Evolutionary conservation across 805 yeast species (phyloP).

Genomic region (Candida incommunis): DNA sequence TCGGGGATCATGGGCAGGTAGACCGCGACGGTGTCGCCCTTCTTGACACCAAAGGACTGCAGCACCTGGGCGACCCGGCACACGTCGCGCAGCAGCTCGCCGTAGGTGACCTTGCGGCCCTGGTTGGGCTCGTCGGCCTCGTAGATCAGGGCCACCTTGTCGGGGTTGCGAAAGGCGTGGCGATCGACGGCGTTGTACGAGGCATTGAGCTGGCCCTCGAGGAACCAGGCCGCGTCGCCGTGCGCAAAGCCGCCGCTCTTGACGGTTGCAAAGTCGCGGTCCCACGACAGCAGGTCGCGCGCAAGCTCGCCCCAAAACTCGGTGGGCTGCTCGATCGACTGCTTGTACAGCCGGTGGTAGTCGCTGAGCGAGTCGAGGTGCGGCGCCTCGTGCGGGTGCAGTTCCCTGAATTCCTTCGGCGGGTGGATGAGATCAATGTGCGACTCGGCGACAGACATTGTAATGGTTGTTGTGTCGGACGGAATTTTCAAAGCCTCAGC

Average conservation of each 20-base stretch:
- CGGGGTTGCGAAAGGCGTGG: constrained; percentile 58
- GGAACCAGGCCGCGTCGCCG: constrained; percentile 51
- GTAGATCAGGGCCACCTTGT: constrained; percentile 59
- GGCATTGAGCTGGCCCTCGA: constrained; percentile 70
- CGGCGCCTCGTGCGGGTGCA: constrained; percentile 1
- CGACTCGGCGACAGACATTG: too few species aligned
- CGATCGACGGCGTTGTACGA: constrained; percentile 72
- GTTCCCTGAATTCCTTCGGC: constrained; percentile 13
- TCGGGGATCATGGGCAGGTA: constrained; percentile 80
- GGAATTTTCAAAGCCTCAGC: too few species aligned
- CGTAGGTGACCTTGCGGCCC: constrained; percentile 49
- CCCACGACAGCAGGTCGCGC: constrained; percentile 36
- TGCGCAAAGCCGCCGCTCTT: constrained; percentile 6
- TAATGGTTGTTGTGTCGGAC: too few species aligned
- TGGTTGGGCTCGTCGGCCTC: constrained; percentile 71
- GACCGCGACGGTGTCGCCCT: constrained; percentile 79
- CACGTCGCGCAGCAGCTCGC: constrained; percentile 57
- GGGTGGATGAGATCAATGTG: constrained; percentile 12
- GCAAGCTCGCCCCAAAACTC: constrained; percentile 43
- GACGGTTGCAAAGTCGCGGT: constrained; percentile 31
- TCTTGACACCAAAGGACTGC: constrained; percentile 48
- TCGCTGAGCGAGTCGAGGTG: constrained; percentile 35
- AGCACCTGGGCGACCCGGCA: constrained; percentile 60
- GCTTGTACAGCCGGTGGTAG: constrained; percentile 36
- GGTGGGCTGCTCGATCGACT: constrained; percentile 42